phyloP scores from a whole-genome alignment of 2,329 filamentous ascomycete genomes.

The Thermothelomyces thermophilus region DNA sequence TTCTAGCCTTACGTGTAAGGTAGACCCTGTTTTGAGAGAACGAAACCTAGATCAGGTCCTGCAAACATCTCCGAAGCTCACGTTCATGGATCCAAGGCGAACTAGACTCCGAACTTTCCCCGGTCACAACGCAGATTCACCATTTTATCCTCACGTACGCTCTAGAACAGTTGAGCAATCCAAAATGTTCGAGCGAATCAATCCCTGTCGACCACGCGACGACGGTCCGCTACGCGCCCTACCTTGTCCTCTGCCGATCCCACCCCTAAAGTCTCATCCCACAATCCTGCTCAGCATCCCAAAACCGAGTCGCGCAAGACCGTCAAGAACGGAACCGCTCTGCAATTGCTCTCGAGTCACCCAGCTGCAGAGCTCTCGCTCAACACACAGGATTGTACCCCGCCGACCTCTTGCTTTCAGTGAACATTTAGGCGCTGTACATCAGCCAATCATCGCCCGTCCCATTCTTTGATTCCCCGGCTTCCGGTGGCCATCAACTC shows the following conservation, averaged over 20 bases:
- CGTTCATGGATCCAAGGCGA: too few relatives aligned
- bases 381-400: too few relatives aligned
- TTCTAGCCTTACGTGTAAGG: too few relatives aligned
- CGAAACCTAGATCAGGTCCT: too few relatives aligned
- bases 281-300: not conserved
- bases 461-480: not conserved
- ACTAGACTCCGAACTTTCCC: too few relatives aligned
- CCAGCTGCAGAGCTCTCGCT: slow-evolving; percentile 1
- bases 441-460: slow-evolving; percentile 8
- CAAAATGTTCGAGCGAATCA: slow-evolving; percentile 4
- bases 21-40: too few relatives aligned
- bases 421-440: not conserved
- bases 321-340: slow-evolving; percentile 4
- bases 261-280: slow-evolving; percentile 13
- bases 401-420: slow-evolving; percentile 1
- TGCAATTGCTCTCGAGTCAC: not conserved
- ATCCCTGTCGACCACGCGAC: slow-evolving; percentile 26
- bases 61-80: too few relatives aligned
- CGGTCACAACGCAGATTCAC: too few relatives aligned
- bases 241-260: slow-evolving; percentile 22
- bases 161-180: too few relatives aligned
- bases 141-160: too few relatives aligned
- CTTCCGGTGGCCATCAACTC: not conserved
- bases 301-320: not conserved
- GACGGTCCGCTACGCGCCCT: slow-evolving; percentile 14